A percentile compares a stretch with the other conserved stretches of the same genome.
These are phyloP conservation scores for Dryas integrifolia DNA, from an alignment of 331 rosid genomes.

Conservation along the genomic window DNA sequence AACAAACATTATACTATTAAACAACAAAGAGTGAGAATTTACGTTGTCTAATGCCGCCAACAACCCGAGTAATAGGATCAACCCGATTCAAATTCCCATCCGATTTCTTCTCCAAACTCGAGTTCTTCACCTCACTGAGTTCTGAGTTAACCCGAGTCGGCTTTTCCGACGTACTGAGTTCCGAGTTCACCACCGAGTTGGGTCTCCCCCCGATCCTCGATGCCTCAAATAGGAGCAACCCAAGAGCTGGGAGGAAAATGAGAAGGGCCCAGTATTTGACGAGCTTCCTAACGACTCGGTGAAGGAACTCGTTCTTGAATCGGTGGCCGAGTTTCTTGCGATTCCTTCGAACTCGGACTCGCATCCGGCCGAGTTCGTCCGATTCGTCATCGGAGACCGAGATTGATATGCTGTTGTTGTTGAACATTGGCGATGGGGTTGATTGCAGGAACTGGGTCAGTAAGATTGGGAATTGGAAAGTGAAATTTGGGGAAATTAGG, in stretches of 20 bases:
- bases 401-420: constrained; percentile 53
- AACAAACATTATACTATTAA: no score
- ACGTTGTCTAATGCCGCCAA: constrained; percentile 77
- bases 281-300: constrained; percentile 43
- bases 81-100: constrained; percentile 71
- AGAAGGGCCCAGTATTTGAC: constrained; percentile 63
- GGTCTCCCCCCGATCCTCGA: constrained; percentile 50
- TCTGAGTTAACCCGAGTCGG: constrained; percentile 5
- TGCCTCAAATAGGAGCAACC: constrained; percentile 58
- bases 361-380: constrained; percentile 70
- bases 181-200: neutral
- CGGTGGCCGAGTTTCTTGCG: constrained; percentile 58
- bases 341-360: constrained; percentile 68
- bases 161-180: neutral
- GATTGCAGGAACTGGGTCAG: neutral
- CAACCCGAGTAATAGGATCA: constrained; percentile 63
- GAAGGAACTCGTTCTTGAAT: constrained; percentile 33
- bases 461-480: neutral
- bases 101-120: constrained; percentile 33
- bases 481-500: neutral
- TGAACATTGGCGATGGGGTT: constrained; percentile 43
- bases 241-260: constrained; percentile 50
- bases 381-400: constrained; percentile 66
- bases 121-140: constrained; percentile 10
- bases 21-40: constrained; percentile 32